phyloP scores from a whole-genome alignment of 495 filamentous ascomycete genomes.

The Staphylotrichum longicolle region DNA sequence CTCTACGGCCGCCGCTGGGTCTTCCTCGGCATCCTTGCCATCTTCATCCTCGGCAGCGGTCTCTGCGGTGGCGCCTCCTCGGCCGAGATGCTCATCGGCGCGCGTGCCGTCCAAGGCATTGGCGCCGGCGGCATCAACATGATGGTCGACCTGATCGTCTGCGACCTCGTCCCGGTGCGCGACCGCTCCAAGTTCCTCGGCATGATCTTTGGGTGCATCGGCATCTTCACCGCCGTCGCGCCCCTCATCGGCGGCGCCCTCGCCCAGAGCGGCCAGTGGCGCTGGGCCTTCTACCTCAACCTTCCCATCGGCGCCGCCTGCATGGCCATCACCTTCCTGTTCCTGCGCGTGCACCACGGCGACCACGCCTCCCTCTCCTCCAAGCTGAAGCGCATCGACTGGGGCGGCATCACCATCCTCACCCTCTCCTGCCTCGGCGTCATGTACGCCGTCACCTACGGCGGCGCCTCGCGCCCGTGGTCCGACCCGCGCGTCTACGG shows the following conservation, averaged over 20 bases:
- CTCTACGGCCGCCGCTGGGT: slow-evolving; percentile 28
- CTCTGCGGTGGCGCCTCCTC: slow-evolving; percentile 37
- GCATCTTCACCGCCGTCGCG: slow-evolving; percentile 62
- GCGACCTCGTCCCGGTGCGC: slow-evolving; percentile 67
- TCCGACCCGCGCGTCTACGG: slow-evolving; percentile 28
- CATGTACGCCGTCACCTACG: slow-evolving; percentile 28
- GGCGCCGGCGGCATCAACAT: slow-evolving; percentile 60
- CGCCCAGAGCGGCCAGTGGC: slow-evolving; percentile 39
- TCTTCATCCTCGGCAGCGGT: slow-evolving; percentile 48
- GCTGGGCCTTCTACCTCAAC: slow-evolving; percentile 42
- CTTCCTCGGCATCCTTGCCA: slow-evolving; percentile 25
- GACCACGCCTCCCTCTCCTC: slow-evolving; percentile 5
- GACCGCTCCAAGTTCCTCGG: slow-evolving; percentile 56
- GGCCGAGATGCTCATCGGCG: slow-evolving; percentile 63
- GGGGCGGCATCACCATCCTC: slow-evolving; percentile 33
- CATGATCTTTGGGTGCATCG: slow-evolving; percentile 47
- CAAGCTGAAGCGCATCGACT: slow-evolving; percentile 32
- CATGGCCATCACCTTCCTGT: slow-evolving; percentile 31
- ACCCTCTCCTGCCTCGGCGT: slow-evolving; percentile 29
- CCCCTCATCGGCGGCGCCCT: slow-evolving; percentile 71
- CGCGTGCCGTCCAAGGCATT: slow-evolving; percentile 74
- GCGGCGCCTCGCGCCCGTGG: slow-evolving; percentile 29
- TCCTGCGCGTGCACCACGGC: slow-evolving; percentile 31
- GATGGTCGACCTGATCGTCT: slow-evolving; percentile 66
- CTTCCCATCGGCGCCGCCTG: slow-evolving; percentile 32